Percentiles rank a stretch among this genome's conserved stretches.
These are phyloP conservation scores for Camellia oleifera DNA, from an alignment of 179 eudicot genomes.

Conservation along the genomic window DNA sequence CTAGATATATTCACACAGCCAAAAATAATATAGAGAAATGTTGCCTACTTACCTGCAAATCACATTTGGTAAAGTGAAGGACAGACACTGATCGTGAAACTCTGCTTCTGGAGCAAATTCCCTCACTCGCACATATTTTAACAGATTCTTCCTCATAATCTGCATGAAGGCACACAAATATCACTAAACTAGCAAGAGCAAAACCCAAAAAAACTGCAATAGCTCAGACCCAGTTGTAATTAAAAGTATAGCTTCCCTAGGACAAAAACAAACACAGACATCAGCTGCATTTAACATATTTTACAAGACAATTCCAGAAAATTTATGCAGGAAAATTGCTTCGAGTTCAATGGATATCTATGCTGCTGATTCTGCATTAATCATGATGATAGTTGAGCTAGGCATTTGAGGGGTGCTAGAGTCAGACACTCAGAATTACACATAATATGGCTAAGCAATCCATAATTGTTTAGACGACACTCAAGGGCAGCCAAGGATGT, in stretches of 20 bases:
- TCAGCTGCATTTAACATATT: not conserved
- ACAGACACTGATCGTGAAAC: conserved; percentile 44
- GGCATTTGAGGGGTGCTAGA: conserved; percentile 7
- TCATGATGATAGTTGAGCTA: not conserved
- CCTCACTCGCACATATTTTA: conserved; percentile 64
- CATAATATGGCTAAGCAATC: not conserved
- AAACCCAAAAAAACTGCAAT: not conserved
- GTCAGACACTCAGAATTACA: not conserved
- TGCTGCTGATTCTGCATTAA: not conserved
- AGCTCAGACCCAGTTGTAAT: not conserved
- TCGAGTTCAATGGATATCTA: not conserved
- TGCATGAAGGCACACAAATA: conserved; percentile 24
- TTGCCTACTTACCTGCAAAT: conserved; percentile 72
- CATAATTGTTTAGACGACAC: not conserved
- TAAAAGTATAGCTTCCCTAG: conserved; percentile 6
- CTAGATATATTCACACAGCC: not conserved
- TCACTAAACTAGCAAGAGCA: not conserved
- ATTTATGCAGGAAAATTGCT: not conserved
- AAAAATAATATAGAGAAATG: conserved; percentile 3
- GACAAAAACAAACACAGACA: conserved; percentile 3
- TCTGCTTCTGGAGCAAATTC: conserved; percentile 98
- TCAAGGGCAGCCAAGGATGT: not conserved
- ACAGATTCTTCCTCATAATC: conserved; percentile 88
- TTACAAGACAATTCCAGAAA: not conserved
- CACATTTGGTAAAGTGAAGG: conserved; percentile 77